These are phyloP conservation scores for Clonostachys rosea DNA, from an alignment of 2,329 filamentous ascomycete genomes.

Conservation along the genomic window DNA sequence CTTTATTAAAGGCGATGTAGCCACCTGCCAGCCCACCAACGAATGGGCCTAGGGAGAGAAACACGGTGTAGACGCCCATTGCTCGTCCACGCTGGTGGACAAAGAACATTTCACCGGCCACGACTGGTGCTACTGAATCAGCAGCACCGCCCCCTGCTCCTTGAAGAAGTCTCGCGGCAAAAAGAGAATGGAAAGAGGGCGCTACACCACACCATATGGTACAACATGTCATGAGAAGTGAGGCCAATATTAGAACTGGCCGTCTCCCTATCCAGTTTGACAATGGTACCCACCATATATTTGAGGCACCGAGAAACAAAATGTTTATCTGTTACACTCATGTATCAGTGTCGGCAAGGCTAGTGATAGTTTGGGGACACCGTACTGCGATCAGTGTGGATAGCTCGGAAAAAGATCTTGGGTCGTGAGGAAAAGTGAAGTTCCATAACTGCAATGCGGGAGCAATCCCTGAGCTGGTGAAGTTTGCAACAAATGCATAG, in stretches of 20 bases:
- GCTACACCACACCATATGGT: constrained; percentile 18
- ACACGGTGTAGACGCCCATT: constrained; percentile 27
- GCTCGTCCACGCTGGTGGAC: constrained; percentile 24
- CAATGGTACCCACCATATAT: constrained; percentile 28
- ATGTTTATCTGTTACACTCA: constrained; percentile 18
- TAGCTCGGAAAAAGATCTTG: constrained; percentile 13
- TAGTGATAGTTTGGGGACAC: not conserved
- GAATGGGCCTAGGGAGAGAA: constrained; percentile 20
- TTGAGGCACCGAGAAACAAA: constrained; percentile 22
- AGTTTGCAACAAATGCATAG: constrained; percentile 27
- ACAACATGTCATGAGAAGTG: constrained; percentile 15
- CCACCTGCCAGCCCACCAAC: constrained; percentile 26
- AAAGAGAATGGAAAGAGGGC: constrained; percentile 11
- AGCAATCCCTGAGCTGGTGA: constrained; percentile 19
- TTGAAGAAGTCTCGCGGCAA: constrained; percentile 22
- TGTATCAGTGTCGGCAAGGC: not conserved
- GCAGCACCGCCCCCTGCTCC: constrained; percentile 23
- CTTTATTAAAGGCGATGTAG: constrained; percentile 22
- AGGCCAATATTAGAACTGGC: constrained; percentile 19
- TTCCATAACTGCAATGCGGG: constrained; percentile 24
- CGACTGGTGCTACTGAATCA: constrained; percentile 22
- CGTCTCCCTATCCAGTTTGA: constrained; percentile 26
- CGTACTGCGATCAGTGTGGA: constrained; percentile 21
- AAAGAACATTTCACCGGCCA: constrained; percentile 28
- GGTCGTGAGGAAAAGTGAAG: constrained; percentile 16